Evolutionary conservation across 1,139 yeast species (phyloP), one percentile per base, ranked within the genome.

Genomic region (Kodamaea alishanica): DNA sequence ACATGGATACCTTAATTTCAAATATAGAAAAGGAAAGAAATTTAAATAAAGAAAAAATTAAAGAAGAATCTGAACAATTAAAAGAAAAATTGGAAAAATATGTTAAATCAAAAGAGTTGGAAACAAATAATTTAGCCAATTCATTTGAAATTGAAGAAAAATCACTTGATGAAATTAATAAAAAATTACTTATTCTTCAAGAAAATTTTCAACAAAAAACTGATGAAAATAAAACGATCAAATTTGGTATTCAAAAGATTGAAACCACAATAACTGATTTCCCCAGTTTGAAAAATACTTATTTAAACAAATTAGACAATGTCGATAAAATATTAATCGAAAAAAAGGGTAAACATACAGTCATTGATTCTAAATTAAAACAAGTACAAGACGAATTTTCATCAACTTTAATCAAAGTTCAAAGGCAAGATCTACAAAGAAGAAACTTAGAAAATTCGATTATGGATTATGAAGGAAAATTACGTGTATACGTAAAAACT

Each of bases 361-460:
- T 12, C 2, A 15, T 44, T 5, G 46, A 44, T 6, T 30, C 34
- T 6, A 32, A 32, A 11, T 33, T 46, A 10, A 34, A 30, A 9
- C 23, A 35, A 4, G 40, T 40, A 3, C 42, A 37, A n/a, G 25
- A 28, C 0, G 37, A 28, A 10, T 51, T 49, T 35, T 37, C 46
- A 2, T 35, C 28, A 3, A 47, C 56, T 1, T 34, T 42, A 8
- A 28, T 33, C 2, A 61, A 63, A 37, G 37, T 53, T 8, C 38
- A 45, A 2, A 50, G 55, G 11, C 62, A 64, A 39, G 55, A 56
- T 8, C 38, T 40, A 4, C 65, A 63, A 39, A 45, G 74, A 45
- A 60, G 74, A 42, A 63, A 67, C 6, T 56, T 79, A 29, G 80
- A 78, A 50, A 74, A 77, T 47, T 66, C 79, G 2, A 78, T 79